Conservation (phyloP, 192 early-diverging fungal genomes). For the Rhizophlyctis rosea region DNA sequence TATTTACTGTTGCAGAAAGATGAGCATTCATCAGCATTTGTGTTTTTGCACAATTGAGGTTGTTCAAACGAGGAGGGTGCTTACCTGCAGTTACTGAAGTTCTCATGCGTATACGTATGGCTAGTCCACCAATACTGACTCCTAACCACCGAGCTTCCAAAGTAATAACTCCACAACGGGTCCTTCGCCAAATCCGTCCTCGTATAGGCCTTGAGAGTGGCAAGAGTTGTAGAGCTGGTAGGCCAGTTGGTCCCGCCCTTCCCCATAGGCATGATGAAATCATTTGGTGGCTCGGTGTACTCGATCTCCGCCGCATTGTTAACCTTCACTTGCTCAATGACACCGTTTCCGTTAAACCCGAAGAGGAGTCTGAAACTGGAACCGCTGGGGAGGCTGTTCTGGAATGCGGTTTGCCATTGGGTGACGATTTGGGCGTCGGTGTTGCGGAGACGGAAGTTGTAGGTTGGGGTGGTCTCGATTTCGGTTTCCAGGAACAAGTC, state of each 20-base stretch:
- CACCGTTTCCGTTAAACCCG: constrained; percentile 43
- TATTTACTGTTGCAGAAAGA: constrained; percentile 11
- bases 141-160: constrained; percentile 4
- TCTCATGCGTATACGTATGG: constrained; percentile 43
- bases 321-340: constrained; percentile 15
- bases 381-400: constrained; percentile 39
- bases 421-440: constrained; percentile 28
- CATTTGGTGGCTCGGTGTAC: constrained; percentile 9
- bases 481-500: constrained; percentile 15
- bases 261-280: constrained; percentile 38
- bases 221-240: background rate
- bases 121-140: constrained; percentile 35
- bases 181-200: constrained; percentile 16
- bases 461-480: constrained; percentile 1
- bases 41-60: too few relatives aligned
- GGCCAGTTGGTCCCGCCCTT: constrained; percentile 38
- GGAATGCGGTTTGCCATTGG: constrained; percentile 40
- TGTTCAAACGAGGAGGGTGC: too few relatives aligned
- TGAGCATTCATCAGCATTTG: too few relatives aligned
- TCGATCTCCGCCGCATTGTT: constrained; percentile 15
- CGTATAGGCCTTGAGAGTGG: constrained; percentile 1
- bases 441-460: constrained; percentile 18
- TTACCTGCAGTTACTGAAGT: constrained; percentile 41
- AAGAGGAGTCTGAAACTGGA: constrained; percentile 39
- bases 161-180: constrained; percentile 28